Evolutionary conservation across 1,284 basidiomycete species (phyloP).

Genomic region (Schizopora paradoxa): DNA sequence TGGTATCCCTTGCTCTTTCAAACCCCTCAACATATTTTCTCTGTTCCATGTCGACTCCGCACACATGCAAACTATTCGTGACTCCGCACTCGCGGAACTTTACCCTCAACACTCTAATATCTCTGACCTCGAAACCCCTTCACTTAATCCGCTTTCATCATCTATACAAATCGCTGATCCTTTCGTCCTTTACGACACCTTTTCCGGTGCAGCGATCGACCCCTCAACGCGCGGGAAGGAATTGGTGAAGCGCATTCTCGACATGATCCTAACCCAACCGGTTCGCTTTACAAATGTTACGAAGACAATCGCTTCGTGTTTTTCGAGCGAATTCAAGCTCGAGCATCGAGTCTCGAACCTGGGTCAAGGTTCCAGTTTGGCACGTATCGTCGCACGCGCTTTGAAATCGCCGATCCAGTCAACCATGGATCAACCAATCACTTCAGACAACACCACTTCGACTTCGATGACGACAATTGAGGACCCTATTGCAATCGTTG

Average conservation of each 20-base stretch:
- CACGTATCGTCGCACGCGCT: slow-evolving; percentile 26
- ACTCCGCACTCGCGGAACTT: slow-evolving; percentile 7
- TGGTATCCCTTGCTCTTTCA: slow-evolving; percentile 4
- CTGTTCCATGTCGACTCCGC: slow-evolving; percentile 13
- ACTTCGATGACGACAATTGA: too few species aligned
- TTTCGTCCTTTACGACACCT: slow-evolving; percentile 10
- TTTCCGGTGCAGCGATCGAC: slow-evolving; percentile 3
- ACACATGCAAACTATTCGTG: slow-evolving; percentile 9
- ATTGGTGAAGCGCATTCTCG: slow-evolving; percentile 44
- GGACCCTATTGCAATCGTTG: slow-evolving; percentile 62
- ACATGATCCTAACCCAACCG: slow-evolving; percentile 42
- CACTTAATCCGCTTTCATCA: background rate
- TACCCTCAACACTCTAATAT: slow-evolving; percentile 8
- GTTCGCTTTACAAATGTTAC: slow-evolving; percentile 7
- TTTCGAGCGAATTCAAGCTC: too few species aligned
- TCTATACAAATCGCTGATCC: slow-evolving; percentile 4
- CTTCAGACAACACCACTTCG: background rate
- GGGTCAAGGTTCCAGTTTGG: slow-evolving; percentile 46
- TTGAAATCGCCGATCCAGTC: slow-evolving; percentile 27
- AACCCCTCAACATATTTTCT: slow-evolving; percentile 12
- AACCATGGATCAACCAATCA: slow-evolving; percentile 21
- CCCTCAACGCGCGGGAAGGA: slow-evolving; percentile 1
- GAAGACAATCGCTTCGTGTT: background rate
- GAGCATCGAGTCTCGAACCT: slow-evolving; percentile 39
- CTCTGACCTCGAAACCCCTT: background rate